Evolutionary conservation across 2,329 filamentous ascomycete species (phyloP), one percentile per base, ranked within the genome.

Genomic region (Microcyclospora pomicola): DNA sequence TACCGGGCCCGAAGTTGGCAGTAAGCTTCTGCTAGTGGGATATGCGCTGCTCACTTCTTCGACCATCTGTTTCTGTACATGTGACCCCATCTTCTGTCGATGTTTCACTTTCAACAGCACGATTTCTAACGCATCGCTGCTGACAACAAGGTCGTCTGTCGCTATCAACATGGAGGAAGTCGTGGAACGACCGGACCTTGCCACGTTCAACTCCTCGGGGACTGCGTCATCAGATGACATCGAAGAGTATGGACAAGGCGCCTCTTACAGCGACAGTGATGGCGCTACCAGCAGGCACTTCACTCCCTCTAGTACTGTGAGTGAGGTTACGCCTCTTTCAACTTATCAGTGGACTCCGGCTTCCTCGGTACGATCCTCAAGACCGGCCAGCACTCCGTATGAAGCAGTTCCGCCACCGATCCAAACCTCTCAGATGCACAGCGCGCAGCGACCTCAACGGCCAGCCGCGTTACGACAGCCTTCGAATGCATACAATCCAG

Each of bases 401-500:
- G 47, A 48, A 28, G 37, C 35, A 15, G 33, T 42, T 16, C 41
- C 45, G 12, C 38, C 46, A 11, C 45, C 37, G 10, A 31, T 47
- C 15, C 29, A 46, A 24, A 42, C 52, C 5, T 31, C 14, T 31
- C 30, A 31, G 30, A 38, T 53, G 41, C 50, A 54, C 36, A 41
- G 36, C 29, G 36, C 44, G 11, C 46, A 49, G 36, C 42, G 42
- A 31, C 42, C 48, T 9, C 30, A 44, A 7, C 58, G 67, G 19
- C 67, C 67, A 11, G 47, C 47, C 2, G 61, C 63, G n/a, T 56
- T 62, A 9, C 51, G 67, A 38, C 66, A 64, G 16, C 66, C 66
- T 14, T 66, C 63, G 30, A 69, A 68, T 44, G 63, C 67, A 32
- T 71, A 71, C 47, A 62, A 62, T 13, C 67, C 67, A 11, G 58